These are phyloP conservation scores for Flaveria linearis DNA, from an alignment of 129 eudicot species.

Conservation along the genomic window DNA sequence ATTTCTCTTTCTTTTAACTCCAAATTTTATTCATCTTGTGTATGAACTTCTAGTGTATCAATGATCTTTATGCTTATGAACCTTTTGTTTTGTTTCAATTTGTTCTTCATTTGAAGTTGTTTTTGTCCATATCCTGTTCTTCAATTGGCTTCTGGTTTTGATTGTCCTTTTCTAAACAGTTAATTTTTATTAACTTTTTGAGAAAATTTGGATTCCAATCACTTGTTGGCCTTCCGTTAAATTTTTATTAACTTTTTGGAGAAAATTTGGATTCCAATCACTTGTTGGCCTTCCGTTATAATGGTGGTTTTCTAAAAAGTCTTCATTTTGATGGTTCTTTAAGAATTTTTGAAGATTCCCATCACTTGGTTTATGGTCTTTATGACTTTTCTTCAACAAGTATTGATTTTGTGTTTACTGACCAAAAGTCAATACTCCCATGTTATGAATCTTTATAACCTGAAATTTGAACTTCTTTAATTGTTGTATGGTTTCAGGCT, in stretches of 20 bases:
- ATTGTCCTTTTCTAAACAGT: neutral
- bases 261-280: neutral
- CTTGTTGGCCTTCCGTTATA: neutral
- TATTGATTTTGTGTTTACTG: neutral
- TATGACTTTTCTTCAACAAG: neutral
- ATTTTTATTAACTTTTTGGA: neutral
- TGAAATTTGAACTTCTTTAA: neutral
- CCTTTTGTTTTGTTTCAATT: neutral
- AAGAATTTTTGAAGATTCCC: neutral
- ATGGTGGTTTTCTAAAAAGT: neutral
- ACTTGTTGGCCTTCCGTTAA: neutral
- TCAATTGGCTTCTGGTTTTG: conserved; percentile 4
- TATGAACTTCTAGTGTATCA: conserved; percentile 7
- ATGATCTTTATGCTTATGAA: neutral
- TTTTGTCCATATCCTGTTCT: neutral
- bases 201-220: neutral
- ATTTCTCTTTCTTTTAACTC: neutral
- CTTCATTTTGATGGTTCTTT: neutral
- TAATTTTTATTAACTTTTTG: neutral
- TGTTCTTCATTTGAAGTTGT: neutral
- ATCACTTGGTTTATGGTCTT: conserved; percentile 17
- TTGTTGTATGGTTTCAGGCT: conserved; percentile 31
- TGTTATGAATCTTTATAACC: neutral
- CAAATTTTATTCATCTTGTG: neutral
- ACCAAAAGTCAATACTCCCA: conserved; percentile 14